Evolutionary conservation across 805 yeast genomes (phyloP), one percentile per base, ranked within the genome.

Genomic region (Kuraishia capsulata): DNA sequence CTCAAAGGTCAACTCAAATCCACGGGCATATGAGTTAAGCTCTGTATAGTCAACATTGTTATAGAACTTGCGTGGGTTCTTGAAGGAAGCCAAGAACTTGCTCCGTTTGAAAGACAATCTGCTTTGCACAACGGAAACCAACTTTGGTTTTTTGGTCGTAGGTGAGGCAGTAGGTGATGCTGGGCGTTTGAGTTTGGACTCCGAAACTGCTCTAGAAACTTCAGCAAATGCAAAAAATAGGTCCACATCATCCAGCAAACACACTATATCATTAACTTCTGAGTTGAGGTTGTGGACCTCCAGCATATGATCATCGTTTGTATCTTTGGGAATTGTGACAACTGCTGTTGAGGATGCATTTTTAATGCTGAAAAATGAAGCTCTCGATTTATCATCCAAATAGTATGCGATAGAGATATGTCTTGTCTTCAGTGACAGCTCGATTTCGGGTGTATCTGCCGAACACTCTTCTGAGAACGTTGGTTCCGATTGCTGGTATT

Each of bases 31-130:
- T 3, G 36, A 42, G 36, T 56, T 56, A 41, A 58, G 26, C 11
- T 46, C 50, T 0, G 57, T 40, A 39, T 56, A 60, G 38, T 55
- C 60, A 10, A 42, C 44, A 4, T 52, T 52, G 30, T 47, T 47
- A 40, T 49, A 59, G 39, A 46, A 56, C 26, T 46, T 46, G 5
- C 57, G 48, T 4, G 62, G 63, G 33, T 46, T 54, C n/a, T 31
- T 19, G 33, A 57, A 59, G 33, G 60, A 54, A 2, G 57, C 39
- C 5, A 49, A 39, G 20, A 57, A 36, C 14, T 39, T 48, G 17
- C 55, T 14, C 4, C 35, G 24, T 17, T 44, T 38, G 20, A 55
- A 17, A 28, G 13, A 5, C 6, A 28, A 13, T 17, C 14, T 28
- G 6, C 17, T 14, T 5, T 28, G 17, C 17, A 11, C 14, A 5